Percentiles rank a stretch among this genome's conserved stretches.
Evolutionary conservation across 2,329 filamentous ascomycete species (phyloP).

Genomic region (Coniosporium tulheliwenetii): DNA sequence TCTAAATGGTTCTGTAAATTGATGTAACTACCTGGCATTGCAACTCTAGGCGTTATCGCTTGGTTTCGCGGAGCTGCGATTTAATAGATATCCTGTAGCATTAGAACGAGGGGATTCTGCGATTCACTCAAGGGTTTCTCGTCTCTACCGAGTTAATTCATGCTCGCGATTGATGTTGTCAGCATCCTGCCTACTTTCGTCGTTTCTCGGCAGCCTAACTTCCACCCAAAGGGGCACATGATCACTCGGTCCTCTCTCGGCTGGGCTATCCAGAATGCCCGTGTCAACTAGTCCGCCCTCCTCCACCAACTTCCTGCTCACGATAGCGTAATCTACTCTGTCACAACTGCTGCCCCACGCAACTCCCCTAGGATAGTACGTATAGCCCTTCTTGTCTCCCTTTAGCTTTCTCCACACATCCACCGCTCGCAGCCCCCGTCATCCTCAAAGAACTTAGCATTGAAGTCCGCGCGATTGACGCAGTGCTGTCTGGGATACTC

Average conservation of each 20-base stretch:
- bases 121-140: too few relatives aligned
- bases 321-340: constrained; percentile 36
- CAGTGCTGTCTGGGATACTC: constrained; percentile 31
- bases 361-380: constrained; percentile 28
- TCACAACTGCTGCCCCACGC: constrained; percentile 37
- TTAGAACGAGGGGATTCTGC: too few relatives aligned
- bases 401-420: constrained; percentile 34
- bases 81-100: too few relatives aligned
- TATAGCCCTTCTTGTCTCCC: constrained; percentile 28
- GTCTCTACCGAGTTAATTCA: too few relatives aligned
- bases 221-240: constrained; percentile 35
- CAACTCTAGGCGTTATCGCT: too few relatives aligned
- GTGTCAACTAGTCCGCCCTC: constrained; percentile 18
- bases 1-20: too few relatives aligned
- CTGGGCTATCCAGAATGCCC: constrained; percentile 24
- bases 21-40: too few relatives aligned
- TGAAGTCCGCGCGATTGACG: constrained; percentile 35
- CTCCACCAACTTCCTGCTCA: constrained; percentile 24
- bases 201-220: constrained; percentile 5
- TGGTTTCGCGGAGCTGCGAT: too few relatives aligned
- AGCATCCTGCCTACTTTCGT: too few relatives aligned
- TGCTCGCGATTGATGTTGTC: too few relatives aligned
- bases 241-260: constrained; percentile 36
- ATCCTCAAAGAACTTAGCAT: constrained; percentile 27
- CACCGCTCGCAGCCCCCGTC: constrained; percentile 18